Evolutionary conservation across 345 rosid species (phyloP).

Genomic region (Sisymbrium altissimum): DNA sequence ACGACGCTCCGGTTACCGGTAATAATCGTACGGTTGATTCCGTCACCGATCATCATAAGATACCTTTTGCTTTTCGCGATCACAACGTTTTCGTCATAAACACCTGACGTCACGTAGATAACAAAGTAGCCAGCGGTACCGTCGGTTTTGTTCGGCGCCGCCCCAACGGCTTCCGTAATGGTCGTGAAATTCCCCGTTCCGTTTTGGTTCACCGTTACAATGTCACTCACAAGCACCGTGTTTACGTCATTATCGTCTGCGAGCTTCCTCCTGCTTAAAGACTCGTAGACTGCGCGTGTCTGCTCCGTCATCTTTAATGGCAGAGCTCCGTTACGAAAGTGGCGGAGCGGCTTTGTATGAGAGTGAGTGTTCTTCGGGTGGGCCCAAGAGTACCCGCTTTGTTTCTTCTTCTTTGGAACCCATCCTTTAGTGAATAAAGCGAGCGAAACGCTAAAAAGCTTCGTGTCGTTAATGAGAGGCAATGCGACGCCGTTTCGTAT

Average conservation of each 20-base stretch:
- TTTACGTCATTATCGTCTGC: constrained; percentile 18
- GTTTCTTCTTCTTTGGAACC: constrained; percentile 55
- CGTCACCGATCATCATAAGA: constrained; percentile 88
- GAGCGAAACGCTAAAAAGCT: constrained; percentile 68
- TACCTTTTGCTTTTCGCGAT: constrained; percentile 65
- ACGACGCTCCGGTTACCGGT: constrained; percentile 79
- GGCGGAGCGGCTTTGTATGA: constrained; percentile 33
- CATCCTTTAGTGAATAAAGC: constrained; percentile 74
- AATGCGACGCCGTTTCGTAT: constrained; percentile 45
- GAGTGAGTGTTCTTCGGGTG: constrained; percentile 14
- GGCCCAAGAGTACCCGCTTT: constrained; percentile 18
- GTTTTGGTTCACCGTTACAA: constrained; percentile 63
- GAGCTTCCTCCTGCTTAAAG: constrained; percentile 55
- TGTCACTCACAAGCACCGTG: constrained; percentile 45
- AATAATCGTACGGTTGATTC: constrained; percentile 73
- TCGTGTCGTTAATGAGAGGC: constrained; percentile 63
- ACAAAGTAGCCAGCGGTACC: constrained; percentile 63
- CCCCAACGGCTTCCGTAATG: constrained; percentile 62
- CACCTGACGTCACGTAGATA: constrained; percentile 65
- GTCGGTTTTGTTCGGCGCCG: constrained; percentile 68
- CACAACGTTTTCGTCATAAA: constrained; percentile 71
- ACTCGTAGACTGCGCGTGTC: constrained; percentile 51
- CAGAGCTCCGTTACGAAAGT: constrained; percentile 46
- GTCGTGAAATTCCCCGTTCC: constrained; percentile 75
- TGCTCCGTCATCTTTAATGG: constrained; percentile 54